phyloP scores from a whole-genome alignment of 257 asterid genomes.

The Euphrasia confusa region DNA sequence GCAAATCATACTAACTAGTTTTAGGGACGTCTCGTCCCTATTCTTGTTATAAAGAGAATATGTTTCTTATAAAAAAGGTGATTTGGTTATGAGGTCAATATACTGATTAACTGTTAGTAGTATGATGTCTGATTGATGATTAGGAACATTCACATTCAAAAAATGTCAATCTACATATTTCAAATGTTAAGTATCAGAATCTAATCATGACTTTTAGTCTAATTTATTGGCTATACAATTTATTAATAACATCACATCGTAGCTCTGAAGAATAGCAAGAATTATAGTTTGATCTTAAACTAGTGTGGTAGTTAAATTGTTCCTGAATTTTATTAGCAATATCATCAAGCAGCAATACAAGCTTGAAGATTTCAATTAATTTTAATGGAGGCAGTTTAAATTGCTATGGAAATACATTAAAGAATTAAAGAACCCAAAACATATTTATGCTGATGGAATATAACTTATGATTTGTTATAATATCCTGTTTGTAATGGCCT shows the following conservation, averaged over 20 bases:
- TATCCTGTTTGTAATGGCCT: constrained; percentile 11
- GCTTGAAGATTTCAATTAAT: too few relatives aligned
- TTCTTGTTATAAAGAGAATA: too few relatives aligned
- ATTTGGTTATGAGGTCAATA: too few relatives aligned
- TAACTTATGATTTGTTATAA: constrained; percentile 1
- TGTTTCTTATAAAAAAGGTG: too few relatives aligned
- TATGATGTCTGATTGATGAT: too few relatives aligned
- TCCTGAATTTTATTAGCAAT: background rate
- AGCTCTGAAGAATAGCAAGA: background rate
- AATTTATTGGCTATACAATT: background rate
- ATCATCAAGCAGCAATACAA: background rate
- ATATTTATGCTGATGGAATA: background rate
- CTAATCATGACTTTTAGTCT: background rate
- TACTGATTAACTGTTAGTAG: too few relatives aligned
- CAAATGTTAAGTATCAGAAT: background rate
- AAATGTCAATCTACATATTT: too few relatives aligned
- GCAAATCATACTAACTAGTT: too few relatives aligned
- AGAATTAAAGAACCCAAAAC: background rate
- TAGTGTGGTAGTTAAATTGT: background rate
- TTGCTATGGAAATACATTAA: background rate
- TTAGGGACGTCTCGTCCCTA: too few relatives aligned
- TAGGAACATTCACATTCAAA: too few relatives aligned
- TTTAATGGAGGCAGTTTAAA: background rate
- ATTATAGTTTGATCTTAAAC: background rate
- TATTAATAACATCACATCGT: background rate